phyloP scores from a whole-genome alignment of 257 asterid species.

The Buddleja alternifolia region DNA sequence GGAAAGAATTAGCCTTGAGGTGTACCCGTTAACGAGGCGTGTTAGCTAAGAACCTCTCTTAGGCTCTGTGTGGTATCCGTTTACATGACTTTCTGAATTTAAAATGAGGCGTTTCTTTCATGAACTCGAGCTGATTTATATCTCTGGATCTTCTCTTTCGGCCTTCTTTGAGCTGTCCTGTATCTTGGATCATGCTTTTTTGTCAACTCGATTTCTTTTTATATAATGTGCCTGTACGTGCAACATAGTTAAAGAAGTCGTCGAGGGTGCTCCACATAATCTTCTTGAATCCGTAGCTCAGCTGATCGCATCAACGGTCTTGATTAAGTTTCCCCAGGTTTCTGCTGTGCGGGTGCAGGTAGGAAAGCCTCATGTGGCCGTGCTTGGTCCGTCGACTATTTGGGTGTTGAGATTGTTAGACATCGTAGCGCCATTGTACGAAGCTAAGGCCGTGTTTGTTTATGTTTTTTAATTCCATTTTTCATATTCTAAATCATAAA shows the following conservation, averaged over 20 bases:
- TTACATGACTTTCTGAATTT: no score
- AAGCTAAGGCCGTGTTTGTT: no score
- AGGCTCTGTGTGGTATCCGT: no score
- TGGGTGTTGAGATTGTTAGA: constrained; percentile 82
- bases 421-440: no score
- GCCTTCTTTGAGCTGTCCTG: no score
- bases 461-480: no score
- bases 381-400: constrained; percentile 78
- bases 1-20: no score
- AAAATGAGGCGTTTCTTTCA: no score
- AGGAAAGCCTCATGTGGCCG: constrained; percentile 93
- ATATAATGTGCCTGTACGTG: constrained; percentile 20
- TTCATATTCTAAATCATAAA: no score
- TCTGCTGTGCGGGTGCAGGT: constrained; percentile 74
- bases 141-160: no score
- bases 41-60: no score
- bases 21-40: no score
- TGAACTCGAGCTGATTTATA: not conserved
- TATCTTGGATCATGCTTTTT: not conserved
- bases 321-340: constrained; percentile 52
- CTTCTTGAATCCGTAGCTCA: constrained; percentile 89
- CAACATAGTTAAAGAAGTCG: constrained; percentile 73
- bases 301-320: constrained; percentile 56
- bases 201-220: constrained; percentile 1
- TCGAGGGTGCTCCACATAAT: constrained; percentile 74